phyloP scores from a whole-genome alignment of 1,284 basidiomycete species.

The Rugosomyces carneus region DNA sequence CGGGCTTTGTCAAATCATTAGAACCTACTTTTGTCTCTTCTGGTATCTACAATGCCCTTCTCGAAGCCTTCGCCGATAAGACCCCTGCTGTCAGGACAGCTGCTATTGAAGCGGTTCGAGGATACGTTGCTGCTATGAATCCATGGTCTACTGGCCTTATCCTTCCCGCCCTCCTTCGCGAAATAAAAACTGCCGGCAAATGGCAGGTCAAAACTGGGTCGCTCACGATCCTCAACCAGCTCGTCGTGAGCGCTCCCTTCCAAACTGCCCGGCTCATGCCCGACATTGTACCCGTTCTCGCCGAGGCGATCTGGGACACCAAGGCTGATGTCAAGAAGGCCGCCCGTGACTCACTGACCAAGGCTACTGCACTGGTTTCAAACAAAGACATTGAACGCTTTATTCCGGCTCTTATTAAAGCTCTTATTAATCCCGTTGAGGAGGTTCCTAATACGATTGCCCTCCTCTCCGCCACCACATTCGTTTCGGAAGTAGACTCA shows the following conservation, averaged over 20 bases:
- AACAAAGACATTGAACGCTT: constrained; percentile 99
- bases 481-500: constrained; percentile 99
- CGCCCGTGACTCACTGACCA: constrained; percentile 90
- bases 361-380: constrained; percentile 88
- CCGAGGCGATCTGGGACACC: constrained; percentile 99
- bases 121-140: constrained; percentile 80
- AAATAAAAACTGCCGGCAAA: constrained; percentile 96
- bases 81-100: constrained; percentile 80
- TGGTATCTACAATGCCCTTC: constrained; percentile 79
- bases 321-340: constrained; percentile 99
- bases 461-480: constrained; percentile 98
- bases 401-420: constrained; percentile 96
- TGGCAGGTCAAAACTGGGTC: constrained; percentile 98
- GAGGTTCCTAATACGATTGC: constrained; percentile 96
- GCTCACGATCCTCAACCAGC: constrained; percentile 82
- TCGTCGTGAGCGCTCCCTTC: constrained; percentile 78
- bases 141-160: constrained; percentile 85
- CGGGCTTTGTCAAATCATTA: constrained; percentile 79
- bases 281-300: constrained; percentile 92
- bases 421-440: constrained; percentile 98
- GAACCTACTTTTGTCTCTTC: constrained; percentile 88
- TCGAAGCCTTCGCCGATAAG: constrained; percentile 93
- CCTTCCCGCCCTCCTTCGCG: constrained; percentile 87
- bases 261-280: constrained; percentile 93
- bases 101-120: constrained; percentile 80